Percentiles rank a stretch among this genome's conserved stretches.
phyloP scores from a whole-genome alignment of 768 basidiomycete species.

The Rhodosporidiobolus sp. region DNA sequence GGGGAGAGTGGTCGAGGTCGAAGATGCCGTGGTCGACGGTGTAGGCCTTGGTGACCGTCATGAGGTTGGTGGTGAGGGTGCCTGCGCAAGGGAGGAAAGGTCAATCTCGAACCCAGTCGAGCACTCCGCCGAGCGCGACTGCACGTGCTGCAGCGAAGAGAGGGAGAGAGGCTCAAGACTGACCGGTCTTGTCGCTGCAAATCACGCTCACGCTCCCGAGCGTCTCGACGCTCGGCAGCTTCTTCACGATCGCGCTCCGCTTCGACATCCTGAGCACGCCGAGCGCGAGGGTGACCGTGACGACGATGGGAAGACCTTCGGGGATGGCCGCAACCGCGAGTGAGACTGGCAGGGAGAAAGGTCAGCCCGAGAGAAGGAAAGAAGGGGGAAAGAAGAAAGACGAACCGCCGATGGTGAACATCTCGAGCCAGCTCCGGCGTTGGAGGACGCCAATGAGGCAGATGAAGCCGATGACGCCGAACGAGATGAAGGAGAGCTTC shows the following conservation, averaged over 20 bases:
- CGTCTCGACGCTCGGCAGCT: slow-evolving; percentile 89
- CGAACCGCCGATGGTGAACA: slow-evolving; percentile 98
- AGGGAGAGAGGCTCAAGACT: slow-evolving; percentile 31
- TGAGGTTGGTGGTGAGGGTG: slow-evolving; percentile 91
- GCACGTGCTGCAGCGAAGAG: no score
- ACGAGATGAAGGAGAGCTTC: slow-evolving; percentile 82
- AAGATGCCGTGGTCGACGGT: slow-evolving; percentile 72
- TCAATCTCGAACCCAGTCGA: no score
- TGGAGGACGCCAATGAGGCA: slow-evolving; percentile 85
- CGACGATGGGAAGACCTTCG: slow-evolving; percentile 93
- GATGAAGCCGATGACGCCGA: slow-evolving; percentile 90
- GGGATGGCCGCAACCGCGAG: slow-evolving; percentile 98
- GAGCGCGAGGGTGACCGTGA: slow-evolving; percentile 91
- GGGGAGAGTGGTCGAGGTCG: slow-evolving; percentile 58
- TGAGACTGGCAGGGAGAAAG: slow-evolving; percentile 62
- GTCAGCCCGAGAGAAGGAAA: no score
- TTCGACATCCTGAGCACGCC: slow-evolving; percentile 92
- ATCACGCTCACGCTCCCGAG: slow-evolving; percentile 95
- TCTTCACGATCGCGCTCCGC: slow-evolving; percentile 94
- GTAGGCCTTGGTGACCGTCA: slow-evolving; percentile 86
- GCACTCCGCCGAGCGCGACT: no score
- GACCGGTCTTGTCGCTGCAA: slow-evolving; percentile 94
- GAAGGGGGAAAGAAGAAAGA: slow-evolving; percentile 11
- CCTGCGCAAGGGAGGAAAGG: slow-evolving; percentile 51
- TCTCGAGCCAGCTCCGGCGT: slow-evolving; percentile 83